Conservation (phyloP, 805 yeast species). For the Candida nemodendra region DNA sequence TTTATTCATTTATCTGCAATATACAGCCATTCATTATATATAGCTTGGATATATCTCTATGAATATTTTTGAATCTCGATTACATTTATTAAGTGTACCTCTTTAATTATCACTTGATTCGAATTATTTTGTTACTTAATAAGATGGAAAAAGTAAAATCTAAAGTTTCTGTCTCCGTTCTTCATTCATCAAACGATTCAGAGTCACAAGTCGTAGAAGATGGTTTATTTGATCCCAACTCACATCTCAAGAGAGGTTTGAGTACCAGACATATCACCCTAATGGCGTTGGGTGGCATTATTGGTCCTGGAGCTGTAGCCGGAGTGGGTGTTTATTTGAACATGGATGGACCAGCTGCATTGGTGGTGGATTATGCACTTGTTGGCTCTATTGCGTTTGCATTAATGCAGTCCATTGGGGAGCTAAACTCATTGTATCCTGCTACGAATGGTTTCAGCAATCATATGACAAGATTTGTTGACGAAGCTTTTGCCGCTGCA, state of each 20-base stretch:
- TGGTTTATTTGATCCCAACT: conserved; percentile 30
- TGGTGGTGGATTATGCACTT: conserved; percentile 45
- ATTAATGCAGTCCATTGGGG: conserved; percentile 54
- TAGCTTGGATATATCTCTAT: no score
- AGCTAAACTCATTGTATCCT: conserved; percentile 45
- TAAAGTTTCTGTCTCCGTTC: no score
- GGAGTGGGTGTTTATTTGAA: conserved; percentile 47
- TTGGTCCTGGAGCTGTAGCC: conserved; percentile 54
- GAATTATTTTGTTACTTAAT: no score
- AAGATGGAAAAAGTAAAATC: no score
- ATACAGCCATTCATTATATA: no score
- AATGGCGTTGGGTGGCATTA: conserved; percentile 55
- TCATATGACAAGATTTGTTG: conserved; percentile 47
- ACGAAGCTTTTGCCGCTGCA: conserved; percentile 51
- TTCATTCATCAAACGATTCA: no score
- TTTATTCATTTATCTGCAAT: no score
- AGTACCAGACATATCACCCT: conserved; percentile 51
- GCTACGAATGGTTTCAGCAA: conserved; percentile 43
- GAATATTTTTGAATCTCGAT: no score
- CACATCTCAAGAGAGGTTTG: conserved; percentile 43
- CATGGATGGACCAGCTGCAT: conserved; percentile 49
- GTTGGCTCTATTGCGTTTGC: conserved; percentile 48
- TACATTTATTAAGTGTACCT: no score
- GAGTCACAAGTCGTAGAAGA: no score
- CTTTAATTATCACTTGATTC: no score